Percentiles rank a stretch among this genome's conserved stretches.
Evolutionary conservation across 495 filamentous ascomycete genomes (phyloP).

Genomic region (Neurospora terricola): DNA sequence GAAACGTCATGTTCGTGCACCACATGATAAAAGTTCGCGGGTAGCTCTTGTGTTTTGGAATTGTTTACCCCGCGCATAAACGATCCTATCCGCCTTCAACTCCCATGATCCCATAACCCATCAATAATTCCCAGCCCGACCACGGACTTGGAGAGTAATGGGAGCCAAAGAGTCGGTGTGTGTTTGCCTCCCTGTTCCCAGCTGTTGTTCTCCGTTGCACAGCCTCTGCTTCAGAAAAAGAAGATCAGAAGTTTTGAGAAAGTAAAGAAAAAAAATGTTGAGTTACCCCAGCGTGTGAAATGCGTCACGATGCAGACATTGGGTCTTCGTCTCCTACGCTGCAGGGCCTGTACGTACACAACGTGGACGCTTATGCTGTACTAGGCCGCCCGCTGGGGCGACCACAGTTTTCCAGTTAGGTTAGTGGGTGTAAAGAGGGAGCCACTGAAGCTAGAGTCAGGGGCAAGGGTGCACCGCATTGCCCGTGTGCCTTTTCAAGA

Average conservation of each 20-base stretch:
- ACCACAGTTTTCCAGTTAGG: neutral
- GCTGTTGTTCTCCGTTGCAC: neutral
- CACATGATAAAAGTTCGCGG: neutral
- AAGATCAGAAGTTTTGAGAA: neutral
- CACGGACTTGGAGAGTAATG: constrained; percentile 2
- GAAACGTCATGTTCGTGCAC: neutral
- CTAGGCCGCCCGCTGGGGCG: neutral
- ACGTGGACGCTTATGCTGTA: neutral
- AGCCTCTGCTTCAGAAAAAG: neutral
- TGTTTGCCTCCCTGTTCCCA: neutral
- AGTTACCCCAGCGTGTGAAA: neutral
- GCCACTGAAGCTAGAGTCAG: neutral
- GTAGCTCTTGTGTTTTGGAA: neutral
- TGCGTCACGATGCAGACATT: neutral
- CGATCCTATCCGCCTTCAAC: neutral
- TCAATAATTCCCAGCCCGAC: neutral
- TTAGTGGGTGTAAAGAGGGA: neutral
- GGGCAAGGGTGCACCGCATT: neutral
- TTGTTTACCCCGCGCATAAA: neutral
- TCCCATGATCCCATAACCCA: neutral
- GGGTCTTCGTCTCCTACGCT: neutral
- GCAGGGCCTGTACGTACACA: neutral
- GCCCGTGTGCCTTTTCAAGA: neutral
- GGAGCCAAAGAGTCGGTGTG: constrained; percentile 6
- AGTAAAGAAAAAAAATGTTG: neutral